phyloP scores from a whole-genome alignment of 805 yeast genomes.

The Pichia occidentalis region DNA sequence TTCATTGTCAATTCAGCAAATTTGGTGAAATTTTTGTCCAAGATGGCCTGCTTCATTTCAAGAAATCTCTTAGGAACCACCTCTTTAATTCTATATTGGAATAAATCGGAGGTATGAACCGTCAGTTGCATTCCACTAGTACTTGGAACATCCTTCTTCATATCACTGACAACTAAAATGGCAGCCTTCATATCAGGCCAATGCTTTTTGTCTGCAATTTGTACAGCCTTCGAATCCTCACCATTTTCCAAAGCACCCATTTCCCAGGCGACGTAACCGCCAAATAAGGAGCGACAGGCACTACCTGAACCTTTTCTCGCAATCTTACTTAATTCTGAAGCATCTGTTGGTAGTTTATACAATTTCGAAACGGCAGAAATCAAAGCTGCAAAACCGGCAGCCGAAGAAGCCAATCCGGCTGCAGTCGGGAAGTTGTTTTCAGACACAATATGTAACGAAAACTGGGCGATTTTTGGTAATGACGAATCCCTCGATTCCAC shows the following conservation, averaged over 20 bases:
- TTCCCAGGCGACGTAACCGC: conserved; percentile 99
- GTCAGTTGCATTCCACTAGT: conserved; percentile 97
- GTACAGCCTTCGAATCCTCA: conserved; percentile 90
- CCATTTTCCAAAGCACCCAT: conserved; percentile 80
- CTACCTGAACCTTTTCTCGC: conserved; percentile 99
- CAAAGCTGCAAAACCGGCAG: conserved; percentile 97
- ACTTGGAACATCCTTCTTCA: conserved; percentile 89
- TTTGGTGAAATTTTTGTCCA: conserved; percentile 61
- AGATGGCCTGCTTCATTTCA: conserved; percentile 74
- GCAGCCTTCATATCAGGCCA: conserved; percentile 95
- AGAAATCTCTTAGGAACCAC: conserved; percentile 85
- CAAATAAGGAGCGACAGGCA: conserved; percentile 94
- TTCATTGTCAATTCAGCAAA: conserved; percentile 92
- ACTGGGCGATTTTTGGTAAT: conserved; percentile 56
- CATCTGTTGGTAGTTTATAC: conserved; percentile 76
- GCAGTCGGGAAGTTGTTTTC: conserved; percentile 99
- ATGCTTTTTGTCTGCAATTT: conserved; percentile 74
- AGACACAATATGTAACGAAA: conserved; percentile 73
- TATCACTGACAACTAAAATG: conserved; percentile 86
- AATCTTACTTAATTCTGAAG: conserved; percentile 80
- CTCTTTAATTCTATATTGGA: conserved; percentile 64
- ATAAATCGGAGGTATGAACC: conserved; percentile 81
- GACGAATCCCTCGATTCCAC: conserved; percentile 50
- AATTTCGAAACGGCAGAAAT: conserved; percentile 83
- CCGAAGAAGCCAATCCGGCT: conserved; percentile 96